Conservation (phyloP, 1,284 basidiomycete species). For the Sparassis latifolia region DNA sequence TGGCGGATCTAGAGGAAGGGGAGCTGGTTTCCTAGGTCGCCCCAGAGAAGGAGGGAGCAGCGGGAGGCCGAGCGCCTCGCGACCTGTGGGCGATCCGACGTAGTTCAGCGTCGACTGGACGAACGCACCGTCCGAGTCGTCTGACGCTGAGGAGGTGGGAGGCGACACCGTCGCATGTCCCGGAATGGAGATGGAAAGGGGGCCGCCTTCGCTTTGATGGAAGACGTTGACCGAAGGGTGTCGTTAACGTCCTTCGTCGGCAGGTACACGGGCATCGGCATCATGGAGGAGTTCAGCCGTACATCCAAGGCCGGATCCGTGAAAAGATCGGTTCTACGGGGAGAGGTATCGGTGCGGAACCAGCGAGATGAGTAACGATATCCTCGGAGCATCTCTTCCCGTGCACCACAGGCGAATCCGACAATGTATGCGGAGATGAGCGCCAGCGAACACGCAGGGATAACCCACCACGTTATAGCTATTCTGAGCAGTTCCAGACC, state of each 20-base stretch:
- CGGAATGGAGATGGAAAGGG: conserved; percentile 13
- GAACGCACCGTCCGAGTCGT: conserved; percentile 38
- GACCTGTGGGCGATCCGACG: conserved; percentile 32
- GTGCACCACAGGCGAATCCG: conserved; percentile 15
- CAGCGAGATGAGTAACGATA: conserved; percentile 18
- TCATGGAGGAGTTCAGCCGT: not conserved
- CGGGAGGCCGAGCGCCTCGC: conserved; percentile 19
- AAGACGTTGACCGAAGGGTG: conserved; percentile 33
- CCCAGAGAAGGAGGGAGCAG: conserved; percentile 13
- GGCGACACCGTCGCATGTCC: conserved; percentile 4
- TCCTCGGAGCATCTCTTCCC: conserved; percentile 20
- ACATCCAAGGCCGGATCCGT: conserved; percentile 2
- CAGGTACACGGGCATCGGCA: conserved; percentile 18
- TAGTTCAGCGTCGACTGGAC: conserved; percentile 42
- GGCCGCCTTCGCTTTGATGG: conserved; percentile 15
- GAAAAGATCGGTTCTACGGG: conserved; percentile 15
- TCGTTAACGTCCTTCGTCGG: conserved; percentile 51
- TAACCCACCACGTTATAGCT: conserved; percentile 35
- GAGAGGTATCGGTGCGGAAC: conserved; percentile 15
- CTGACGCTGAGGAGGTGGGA: conserved; percentile 20
- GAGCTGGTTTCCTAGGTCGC: conserved; percentile 2
- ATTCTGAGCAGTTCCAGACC: conserved; percentile 11
- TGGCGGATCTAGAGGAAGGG: conserved; percentile 1
- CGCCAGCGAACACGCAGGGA: conserved; percentile 31
- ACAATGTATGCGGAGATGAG: conserved; percentile 26